Conservation (phyloP, 2,329 filamentous ascomycete genomes). For the Conoideocrella luteorostrata region DNA sequence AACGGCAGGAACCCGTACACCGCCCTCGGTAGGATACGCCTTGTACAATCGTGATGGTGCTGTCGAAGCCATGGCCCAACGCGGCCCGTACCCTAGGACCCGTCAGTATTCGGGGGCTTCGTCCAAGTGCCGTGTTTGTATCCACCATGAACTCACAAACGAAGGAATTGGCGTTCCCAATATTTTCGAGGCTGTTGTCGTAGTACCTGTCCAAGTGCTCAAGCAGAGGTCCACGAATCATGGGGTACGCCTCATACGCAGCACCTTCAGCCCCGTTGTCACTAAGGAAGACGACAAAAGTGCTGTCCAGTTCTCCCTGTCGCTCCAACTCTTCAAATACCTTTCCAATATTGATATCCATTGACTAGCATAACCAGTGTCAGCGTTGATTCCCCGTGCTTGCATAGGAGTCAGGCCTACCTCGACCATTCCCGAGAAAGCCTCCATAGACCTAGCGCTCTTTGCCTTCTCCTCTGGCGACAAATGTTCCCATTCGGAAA, state of each 20-base stretch:
- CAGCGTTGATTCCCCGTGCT: too few relatives aligned
- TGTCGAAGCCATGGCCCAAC: slow-evolving; percentile 42
- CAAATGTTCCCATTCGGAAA: slow-evolving; percentile 59
- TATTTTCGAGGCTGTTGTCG: slow-evolving; percentile 42
- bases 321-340: slow-evolving; percentile 49
- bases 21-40: slow-evolving; percentile 33
- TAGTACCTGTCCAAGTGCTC: slow-evolving; percentile 50
- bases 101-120: too few relatives aligned
- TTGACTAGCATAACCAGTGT: too few relatives aligned
- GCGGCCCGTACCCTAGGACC: slow-evolving; percentile 54
- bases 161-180: slow-evolving; percentile 49
- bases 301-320: slow-evolving; percentile 55
- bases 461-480: slow-evolving; percentile 58
- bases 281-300: slow-evolving; percentile 56
- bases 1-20: slow-evolving; percentile 40
- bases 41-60: not conserved
- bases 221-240: slow-evolving; percentile 47
- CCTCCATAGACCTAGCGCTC: too few relatives aligned
- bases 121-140: too few relatives aligned
- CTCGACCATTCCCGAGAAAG: too few relatives aligned
- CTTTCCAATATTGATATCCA: slow-evolving; percentile 54
- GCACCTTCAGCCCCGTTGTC: slow-evolving; percentile 58
- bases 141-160: too few relatives aligned
- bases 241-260: slow-evolving; percentile 51
- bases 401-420: too few relatives aligned